These are phyloP conservation scores for Singerocomus inundabilis DNA, from an alignment of 1,284 basidiomycete genomes.

Conservation along the genomic window DNA sequence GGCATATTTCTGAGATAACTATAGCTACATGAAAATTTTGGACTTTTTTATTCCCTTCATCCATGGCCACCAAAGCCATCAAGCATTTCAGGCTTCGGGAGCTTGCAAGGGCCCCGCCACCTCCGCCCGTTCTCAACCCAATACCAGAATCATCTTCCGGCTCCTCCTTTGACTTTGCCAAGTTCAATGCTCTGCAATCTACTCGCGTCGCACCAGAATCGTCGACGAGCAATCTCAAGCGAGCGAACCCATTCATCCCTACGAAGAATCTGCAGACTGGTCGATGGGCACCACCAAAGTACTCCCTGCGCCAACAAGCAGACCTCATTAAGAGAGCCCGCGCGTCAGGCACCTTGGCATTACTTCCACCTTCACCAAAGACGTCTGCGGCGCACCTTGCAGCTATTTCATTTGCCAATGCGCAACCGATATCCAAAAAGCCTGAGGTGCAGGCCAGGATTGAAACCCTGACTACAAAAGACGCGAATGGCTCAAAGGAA, in stretches of 20 bases:
- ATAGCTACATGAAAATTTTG: background rate
- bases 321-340: constrained; percentile 72
- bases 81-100: constrained; percentile 47
- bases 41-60: background rate
- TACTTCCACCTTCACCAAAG: constrained; percentile 69
- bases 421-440: constrained; percentile 16
- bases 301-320: constrained; percentile 73
- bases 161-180: constrained; percentile 21
- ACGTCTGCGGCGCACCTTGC: constrained; percentile 21
- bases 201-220: constrained; percentile 4
- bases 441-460: background rate
- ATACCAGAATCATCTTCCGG: constrained; percentile 10
- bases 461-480: background rate
- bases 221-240: constrained; percentile 20
- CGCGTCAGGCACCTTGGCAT: constrained; percentile 46
- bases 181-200: constrained; percentile 22
- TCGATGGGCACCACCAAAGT: constrained; percentile 66
- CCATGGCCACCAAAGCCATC: constrained; percentile 38
- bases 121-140: constrained; percentile 35
- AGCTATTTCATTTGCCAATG: constrained; percentile 20
- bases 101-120: constrained; percentile 37
- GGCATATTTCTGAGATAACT: background rate
- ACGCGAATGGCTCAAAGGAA: constrained; percentile 15
- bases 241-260: constrained; percentile 66
- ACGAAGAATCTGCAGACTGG: constrained; percentile 56